Conservation (phyloP, 192 early-diverging fungal species). For the Umbelopsis vinacea region DNA sequence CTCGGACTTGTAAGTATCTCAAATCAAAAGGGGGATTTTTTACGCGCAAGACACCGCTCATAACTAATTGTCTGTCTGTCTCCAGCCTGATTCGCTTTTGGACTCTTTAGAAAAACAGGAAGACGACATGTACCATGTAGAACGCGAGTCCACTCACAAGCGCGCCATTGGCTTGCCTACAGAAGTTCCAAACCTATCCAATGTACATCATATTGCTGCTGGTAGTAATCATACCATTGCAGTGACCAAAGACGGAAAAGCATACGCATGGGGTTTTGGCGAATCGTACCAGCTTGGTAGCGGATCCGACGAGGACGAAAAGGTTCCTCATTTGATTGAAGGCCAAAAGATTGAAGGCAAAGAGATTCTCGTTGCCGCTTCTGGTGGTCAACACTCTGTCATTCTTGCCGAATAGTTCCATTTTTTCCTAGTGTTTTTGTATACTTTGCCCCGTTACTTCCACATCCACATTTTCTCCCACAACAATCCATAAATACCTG, state of each 20-base stretch:
- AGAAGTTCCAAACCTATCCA: slow-evolving; percentile 46
- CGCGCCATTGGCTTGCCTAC: slow-evolving; percentile 65
- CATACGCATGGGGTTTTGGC: slow-evolving; percentile 91
- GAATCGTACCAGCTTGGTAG: slow-evolving; percentile 85
- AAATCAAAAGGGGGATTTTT: no score
- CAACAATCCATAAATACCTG: slow-evolving; percentile 14
- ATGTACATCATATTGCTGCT: slow-evolving; percentile 53
- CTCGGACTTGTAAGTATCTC: slow-evolving; percentile 61
- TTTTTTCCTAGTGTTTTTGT: not conserved
- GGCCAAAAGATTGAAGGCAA: slow-evolving; percentile 75
- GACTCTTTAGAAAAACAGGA: slow-evolving; percentile 27
- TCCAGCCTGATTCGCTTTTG: not conserved
- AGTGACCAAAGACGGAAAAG: slow-evolving; percentile 57
- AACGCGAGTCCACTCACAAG: slow-evolving; percentile 42
- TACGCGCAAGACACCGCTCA: no score
- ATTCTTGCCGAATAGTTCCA: slow-evolving; percentile 44
- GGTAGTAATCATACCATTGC: slow-evolving; percentile 63
- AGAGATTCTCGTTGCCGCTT: slow-evolving; percentile 61
- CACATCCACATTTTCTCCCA: not conserved
- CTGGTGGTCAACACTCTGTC: slow-evolving; percentile 84
- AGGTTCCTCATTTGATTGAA: slow-evolving; percentile 59
- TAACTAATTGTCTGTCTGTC: not conserved
- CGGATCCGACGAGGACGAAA: slow-evolving; percentile 75
- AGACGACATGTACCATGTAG: slow-evolving; percentile 13
- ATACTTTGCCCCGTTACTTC: not conserved